Percentiles rank a stretch among this genome's conserved stretches.
phyloP scores from a whole-genome alignment of 2,329 filamentous ascomycete genomes.

The Claviceps spartinae region DNA sequence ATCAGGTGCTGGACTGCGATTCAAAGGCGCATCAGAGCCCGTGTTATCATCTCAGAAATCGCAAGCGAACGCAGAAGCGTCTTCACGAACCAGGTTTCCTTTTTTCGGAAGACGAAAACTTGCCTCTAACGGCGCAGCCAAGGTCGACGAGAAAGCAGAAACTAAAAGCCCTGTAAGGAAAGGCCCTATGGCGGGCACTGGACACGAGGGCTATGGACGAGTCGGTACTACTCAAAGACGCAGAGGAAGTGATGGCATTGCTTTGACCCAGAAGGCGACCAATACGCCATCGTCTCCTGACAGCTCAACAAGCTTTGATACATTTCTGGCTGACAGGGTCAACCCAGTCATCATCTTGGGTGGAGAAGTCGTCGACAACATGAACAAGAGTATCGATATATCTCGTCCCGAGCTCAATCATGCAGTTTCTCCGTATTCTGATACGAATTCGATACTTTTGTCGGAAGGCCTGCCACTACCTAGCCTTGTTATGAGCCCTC shows the following conservation, averaged over 20 bases:
- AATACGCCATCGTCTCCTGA: constrained; percentile 37
- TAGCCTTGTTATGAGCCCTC: constrained; percentile 26
- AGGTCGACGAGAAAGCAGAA: constrained; percentile 36
- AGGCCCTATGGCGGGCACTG: constrained; percentile 82
- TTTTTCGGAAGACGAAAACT: constrained; percentile 65
- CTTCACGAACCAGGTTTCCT: constrained; percentile 54
- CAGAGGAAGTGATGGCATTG: constrained; percentile 44
- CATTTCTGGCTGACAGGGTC: constrained; percentile 47
- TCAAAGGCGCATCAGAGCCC: constrained; percentile 9
- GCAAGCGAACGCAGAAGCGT: constrained; percentile 40
- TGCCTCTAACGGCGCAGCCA: constrained; percentile 31
- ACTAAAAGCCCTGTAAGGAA: constrained; percentile 36
- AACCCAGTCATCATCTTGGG: constrained; percentile 54
- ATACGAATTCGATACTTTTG: constrained; percentile 26
- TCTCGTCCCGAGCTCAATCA: constrained; percentile 30
- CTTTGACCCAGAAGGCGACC: constrained; percentile 29
- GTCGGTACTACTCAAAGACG: constrained; percentile 48
- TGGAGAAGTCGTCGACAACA: constrained; percentile 47
- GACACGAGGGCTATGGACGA: constrained; percentile 73
- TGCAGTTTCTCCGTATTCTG: constrained; percentile 29
- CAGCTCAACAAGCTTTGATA: constrained; percentile 35
- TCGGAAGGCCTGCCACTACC: constrained; percentile 29
- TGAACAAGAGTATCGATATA: constrained; percentile 28
- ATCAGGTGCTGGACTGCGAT: constrained; percentile 11
- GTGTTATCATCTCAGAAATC: constrained; percentile 26